Base-by-base conservation (phyloP, 2,329 filamentous ascomycete genomes). In the Fusarium sp. region DNA sequence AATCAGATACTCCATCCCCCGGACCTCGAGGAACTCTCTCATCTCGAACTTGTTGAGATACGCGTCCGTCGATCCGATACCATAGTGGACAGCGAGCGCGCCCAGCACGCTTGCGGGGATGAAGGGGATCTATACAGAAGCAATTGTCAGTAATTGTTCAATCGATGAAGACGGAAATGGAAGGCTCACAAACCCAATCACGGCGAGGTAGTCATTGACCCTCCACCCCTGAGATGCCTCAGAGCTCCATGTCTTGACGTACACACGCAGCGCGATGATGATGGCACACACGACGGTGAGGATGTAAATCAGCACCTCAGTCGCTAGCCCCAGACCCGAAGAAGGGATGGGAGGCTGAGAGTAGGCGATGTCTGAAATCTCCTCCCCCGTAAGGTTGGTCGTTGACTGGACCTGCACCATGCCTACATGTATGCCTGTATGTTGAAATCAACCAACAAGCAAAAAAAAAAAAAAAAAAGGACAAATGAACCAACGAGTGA, bases 151-250 rank as follows among this genome's bases (percentile, higher is more conserved):
- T 5, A 10, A 16, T 3, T 3, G 5, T 24, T 57, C 29, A 13
- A 22, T 18, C 5, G 1, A n/a, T 1, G 13, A 10, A 27, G 1
- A 57, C 31, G 54, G 31, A 35, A 57, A 37, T 14, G 31, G 34
- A 57, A 34, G 11, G 40, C 71, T 67, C 59, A 73, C 70, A 62
- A 73, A 73, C 11, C 71, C 69, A 24, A 58, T 9, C 2, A 67
- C 66, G 0, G 70, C 70, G 16, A 73, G 31, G 9, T 60, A 72
- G 20, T 73, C 71, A 11, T 73, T 70, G 6, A 73, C n/a, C 9
- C 60, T 70, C 69, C 70, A 73, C 27, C 47, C 56, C 8, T 61
- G 40, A 16, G 42, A 42, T 0, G 65, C 52, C 1, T 64, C 45
- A 1, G 64, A n/a, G 7, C 34, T 58, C 31, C 62, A 70, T 3